Evolutionary conservation across 768 basidiomycete genomes (phyloP).

Genomic region (Mycena haematopus): DNA sequence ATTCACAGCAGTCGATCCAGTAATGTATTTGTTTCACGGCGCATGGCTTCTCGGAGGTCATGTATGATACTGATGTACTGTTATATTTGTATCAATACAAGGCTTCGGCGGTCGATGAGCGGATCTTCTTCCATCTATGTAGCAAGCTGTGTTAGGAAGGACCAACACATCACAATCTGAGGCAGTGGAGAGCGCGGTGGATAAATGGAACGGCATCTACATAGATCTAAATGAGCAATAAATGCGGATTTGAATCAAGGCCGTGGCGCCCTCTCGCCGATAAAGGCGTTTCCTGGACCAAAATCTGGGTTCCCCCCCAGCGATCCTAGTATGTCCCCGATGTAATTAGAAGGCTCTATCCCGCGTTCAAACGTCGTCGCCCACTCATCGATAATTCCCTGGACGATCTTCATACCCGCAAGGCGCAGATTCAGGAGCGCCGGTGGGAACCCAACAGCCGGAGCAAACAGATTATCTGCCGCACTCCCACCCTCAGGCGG

Average conservation of each 20-base stretch:
- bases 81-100: not conserved
- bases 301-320: conserved; percentile 27
- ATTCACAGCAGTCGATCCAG: conserved; percentile 14
- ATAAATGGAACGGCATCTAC: not conserved
- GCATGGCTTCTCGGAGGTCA: not conserved
- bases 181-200: not conserved
- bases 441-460: conserved; percentile 39
- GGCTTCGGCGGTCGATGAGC: not conserved
- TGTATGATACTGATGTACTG: conserved; percentile 12
- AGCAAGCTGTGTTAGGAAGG: no score
- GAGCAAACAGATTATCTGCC: conserved; percentile 39
- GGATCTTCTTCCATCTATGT: no score
- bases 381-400: conserved; percentile 46
- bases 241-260: not conserved
- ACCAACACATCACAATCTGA: not conserved
- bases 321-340: conserved; percentile 39
- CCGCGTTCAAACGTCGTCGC: conserved; percentile 39
- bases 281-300: conserved; percentile 17
- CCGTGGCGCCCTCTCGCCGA: not conserved
- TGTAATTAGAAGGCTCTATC: conserved; percentile 37
- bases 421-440: conserved; percentile 44
- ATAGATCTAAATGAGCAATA: not conserved
- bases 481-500: conserved; percentile 31
- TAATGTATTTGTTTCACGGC: conserved; percentile 4
- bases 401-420: conserved; percentile 46